Conservation (phyloP, 768 basidiomycete species). For the Galerina sulciceps region DNA sequence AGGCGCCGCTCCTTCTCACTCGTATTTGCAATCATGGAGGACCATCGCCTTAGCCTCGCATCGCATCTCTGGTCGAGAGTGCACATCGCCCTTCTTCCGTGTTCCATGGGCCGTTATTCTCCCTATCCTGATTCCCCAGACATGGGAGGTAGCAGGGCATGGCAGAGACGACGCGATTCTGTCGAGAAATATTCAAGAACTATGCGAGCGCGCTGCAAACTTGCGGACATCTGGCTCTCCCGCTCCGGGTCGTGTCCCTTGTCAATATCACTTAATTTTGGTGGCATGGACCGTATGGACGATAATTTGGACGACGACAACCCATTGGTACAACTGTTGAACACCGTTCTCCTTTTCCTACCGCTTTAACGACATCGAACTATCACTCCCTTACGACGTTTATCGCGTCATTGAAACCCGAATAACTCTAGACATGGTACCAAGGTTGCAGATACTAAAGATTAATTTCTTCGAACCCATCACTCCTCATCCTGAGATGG, state of each 20-base stretch:
- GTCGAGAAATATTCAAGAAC: not conserved
- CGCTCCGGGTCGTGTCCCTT: conserved; percentile 1
- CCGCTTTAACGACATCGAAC: not conserved
- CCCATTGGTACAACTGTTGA: not conserved
- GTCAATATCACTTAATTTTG: conserved; percentile 1
- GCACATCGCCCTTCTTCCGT: not conserved
- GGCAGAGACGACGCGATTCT: not conserved
- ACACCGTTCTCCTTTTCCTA: not conserved
- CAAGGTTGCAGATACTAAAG: not conserved
- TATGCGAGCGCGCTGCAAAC: not conserved
- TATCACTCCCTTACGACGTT: not conserved
- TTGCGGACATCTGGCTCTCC: not conserved
- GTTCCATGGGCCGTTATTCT: not conserved
- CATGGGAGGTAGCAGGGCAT: not conserved
- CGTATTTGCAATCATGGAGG: conserved; percentile 6
- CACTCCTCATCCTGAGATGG: not conserved
- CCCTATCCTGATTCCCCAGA: not conserved
- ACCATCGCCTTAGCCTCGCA: not conserved
- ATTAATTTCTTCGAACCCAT: not conserved
- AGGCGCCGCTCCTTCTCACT: conserved; percentile 7
- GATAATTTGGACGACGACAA: not conserved
- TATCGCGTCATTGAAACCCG: not conserved
- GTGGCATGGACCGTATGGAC: not conserved
- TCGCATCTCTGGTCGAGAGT: conserved; percentile 3
- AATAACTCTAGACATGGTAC: not conserved